Evolutionary conservation across 1,139 yeast species (phyloP), one percentile per base, ranked within the genome.

Genomic region (Suhomyces maxii): DNA sequence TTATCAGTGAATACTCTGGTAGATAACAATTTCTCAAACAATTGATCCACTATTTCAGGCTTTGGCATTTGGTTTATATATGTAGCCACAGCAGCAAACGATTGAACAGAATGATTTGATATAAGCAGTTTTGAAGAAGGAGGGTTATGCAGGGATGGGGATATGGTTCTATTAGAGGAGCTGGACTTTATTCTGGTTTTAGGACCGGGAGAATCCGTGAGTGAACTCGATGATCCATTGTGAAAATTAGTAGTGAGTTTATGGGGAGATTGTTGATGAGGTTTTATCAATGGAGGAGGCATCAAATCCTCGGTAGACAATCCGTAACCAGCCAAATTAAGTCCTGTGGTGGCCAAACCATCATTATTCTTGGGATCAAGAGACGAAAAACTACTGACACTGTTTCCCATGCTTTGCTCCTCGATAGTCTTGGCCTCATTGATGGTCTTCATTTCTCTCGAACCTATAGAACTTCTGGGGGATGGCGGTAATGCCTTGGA

Each of bases 1-100:
- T 62, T 60, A 2, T 63, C 70, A 1, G 76, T 63, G 46, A 76
- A 74, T 0, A 64, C 76, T 45, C 79, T 54, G 1, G 64, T 64
- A 11, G 76, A 63, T 8, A 76, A 58, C 26, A 76, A 55, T 41
- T 64, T 61, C 46, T 73, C 77, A 51, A 76, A 76, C 10, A 74
- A 55, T 8, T 52, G 56, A 47, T 74, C 75, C 6, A 76, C 79
- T 7, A 71, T 57, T 14, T 61, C 64, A 2, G 71, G 54, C 2
- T 56, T 56, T 2, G 80, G 80, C 54, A 72, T 65, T 44, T 65
- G 69, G 39, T 67, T 60, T 43, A 67, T 60, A 39, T 67, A 59
- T 9, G 64, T 58, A 1, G 69, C 61, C 6, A 68, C 71, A 6
- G 67, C 57, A 9, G 66, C 61, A 52, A 69, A 73, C 1, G 76